phyloP scores from a whole-genome alignment of 176 grass and related monocot species.

The Hordeum vulgare region DNA sequence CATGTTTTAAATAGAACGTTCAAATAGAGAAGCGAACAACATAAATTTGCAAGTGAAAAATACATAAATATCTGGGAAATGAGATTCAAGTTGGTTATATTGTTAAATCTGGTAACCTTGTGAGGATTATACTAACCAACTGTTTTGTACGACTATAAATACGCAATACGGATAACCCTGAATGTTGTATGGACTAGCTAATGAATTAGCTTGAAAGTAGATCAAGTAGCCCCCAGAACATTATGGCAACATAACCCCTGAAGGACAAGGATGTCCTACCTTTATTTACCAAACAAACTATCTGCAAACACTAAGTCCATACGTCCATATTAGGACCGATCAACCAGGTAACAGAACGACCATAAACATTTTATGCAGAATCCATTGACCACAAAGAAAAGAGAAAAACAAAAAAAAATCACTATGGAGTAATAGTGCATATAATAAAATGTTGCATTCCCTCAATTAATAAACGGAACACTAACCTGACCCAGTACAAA shows the following conservation, averaged over 20 bases:
- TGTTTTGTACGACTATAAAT: background rate
- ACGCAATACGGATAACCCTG: background rate
- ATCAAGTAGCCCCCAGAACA: background rate
- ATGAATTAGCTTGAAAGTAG: background rate
- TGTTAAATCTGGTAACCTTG: background rate
- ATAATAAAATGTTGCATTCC: background rate
- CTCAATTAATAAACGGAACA: background rate
- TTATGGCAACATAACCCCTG: background rate
- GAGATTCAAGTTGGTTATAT: background rate
- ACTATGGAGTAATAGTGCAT: background rate
- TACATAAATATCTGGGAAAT: background rate
- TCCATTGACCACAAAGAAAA: background rate
- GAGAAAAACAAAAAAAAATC: background rate
- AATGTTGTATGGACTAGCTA: background rate
- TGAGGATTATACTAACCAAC: background rate
- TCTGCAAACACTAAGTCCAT: background rate
- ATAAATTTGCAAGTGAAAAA: no score
- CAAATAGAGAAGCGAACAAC: background rate
- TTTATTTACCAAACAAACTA: background rate
- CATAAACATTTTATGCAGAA: background rate
- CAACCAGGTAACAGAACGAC: background rate
- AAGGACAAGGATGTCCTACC: background rate
- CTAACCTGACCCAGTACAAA: slow-evolving; percentile 26
- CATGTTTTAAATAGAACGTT: background rate
- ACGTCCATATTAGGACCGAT: background rate